Base-by-base conservation (phyloP, 2,329 filamentous ascomycete species). In the Ustulina deusta region DNA sequence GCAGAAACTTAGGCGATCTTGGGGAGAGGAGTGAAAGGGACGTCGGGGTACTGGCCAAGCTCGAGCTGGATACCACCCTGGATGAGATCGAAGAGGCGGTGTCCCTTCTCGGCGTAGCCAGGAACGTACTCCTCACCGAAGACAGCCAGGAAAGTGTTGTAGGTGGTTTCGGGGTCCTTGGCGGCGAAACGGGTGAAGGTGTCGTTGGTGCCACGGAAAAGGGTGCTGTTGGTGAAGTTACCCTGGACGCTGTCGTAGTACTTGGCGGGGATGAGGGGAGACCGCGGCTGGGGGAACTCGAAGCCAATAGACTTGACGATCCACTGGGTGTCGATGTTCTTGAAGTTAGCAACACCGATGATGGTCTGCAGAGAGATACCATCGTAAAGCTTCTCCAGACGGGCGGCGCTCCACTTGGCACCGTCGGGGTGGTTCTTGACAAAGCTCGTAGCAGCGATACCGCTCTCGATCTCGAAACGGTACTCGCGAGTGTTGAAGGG, bases 151-250 rank as follows among this genome's bases (percentile, higher is more conserved):
- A 68, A 70, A 59, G 69, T 71, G 59, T 70, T 70, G 68, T 55
- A 70, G 42, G 69, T 71, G 59, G 68, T 59, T 4, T 25, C 20
- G 46, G 69, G 69, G 66, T 71, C 68, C 64, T 70, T 68, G 55
- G 48, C 68, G 34, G 48, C 48, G 55, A 69, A 71, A 46, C 68
- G 65, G 58, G 69, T 71, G 59, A 71, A 71, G 49, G 69, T 71
- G 44, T 70, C 67, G 68, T 71, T 71, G 64, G 69, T 70, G 13
- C 69, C 69, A 22, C 68, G 67, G 69, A 70, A 69, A 20, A 71
- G 60, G 48, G 67, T 70, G 68, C 49, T 57, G 69, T 71, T 71
- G 58, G 68, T 65, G 69, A 49, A 71, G 59, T 64, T 65, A 32
- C 66, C 69, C 69, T 70, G 65, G 42, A 71, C 58, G 61, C 51